Evolutionary conservation across 495 filamentous ascomycete species (phyloP).

Genomic region (Penicillium daleae): DNA sequence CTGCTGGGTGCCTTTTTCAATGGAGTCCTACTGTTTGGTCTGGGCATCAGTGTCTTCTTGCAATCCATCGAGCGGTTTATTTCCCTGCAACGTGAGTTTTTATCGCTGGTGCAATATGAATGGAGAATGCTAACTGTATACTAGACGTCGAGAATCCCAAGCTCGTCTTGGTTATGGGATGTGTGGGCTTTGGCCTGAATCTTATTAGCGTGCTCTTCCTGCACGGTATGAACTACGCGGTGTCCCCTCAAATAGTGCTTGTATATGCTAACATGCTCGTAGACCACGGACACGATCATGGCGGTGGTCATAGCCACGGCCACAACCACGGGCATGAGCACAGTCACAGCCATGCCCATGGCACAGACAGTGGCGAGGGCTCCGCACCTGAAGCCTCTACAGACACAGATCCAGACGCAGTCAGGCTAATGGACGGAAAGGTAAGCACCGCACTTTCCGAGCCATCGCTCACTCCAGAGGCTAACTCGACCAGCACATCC

Average conservation of each 20-base stretch:
- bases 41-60: conserved; percentile 86
- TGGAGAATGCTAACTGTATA: conserved; percentile 14
- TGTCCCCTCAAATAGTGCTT: background rate
- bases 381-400: conserved; percentile 8
- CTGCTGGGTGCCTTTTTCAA: conserved; percentile 86
- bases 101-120: background rate
- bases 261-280: background rate
- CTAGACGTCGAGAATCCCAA: conserved; percentile 34
- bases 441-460: background rate
- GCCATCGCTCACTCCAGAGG: background rate
- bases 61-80: conserved; percentile 84
- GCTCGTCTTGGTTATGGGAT: conserved; percentile 80
- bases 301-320: conserved; percentile 30
- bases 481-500: conserved; percentile 9
- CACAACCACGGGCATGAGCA: conserved; percentile 38
- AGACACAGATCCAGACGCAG: background rate
- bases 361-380: conserved; percentile 17
- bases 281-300: conserved; percentile 43
- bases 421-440: conserved; percentile 12
- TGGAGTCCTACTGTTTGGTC: conserved; percentile 82
- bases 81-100: conserved; percentile 21
- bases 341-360: conserved; percentile 29
- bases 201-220: conserved; percentile 78
- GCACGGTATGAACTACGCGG: conserved; percentile 54
- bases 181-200: conserved; percentile 77